Evolutionary conservation across 208 protist species (phyloP).

Genomic region (Willaertia magna): DNA sequence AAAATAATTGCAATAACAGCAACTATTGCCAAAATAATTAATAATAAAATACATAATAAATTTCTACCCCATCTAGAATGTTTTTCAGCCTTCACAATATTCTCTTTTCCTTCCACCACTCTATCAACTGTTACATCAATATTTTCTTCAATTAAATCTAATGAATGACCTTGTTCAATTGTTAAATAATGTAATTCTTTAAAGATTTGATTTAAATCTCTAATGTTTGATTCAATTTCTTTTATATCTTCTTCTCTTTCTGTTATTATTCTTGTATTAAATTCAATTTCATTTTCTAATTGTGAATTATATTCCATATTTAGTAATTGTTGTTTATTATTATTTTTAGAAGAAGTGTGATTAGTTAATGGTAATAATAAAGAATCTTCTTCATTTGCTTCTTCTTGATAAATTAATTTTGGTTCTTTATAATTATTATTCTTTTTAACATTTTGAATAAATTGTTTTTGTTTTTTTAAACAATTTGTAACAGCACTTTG

Average conservation of each 20-base stretch:
- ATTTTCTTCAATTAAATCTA: background rate
- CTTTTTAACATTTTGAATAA: background rate
- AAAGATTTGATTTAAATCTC: background rate
- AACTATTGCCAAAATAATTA: background rate
- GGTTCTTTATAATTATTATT: background rate
- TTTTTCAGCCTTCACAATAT: background rate
- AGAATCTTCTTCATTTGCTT: no score
- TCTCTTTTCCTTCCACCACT: background rate
- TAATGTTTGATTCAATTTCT: background rate
- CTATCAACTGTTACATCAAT: background rate
- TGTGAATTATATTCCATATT: background rate
- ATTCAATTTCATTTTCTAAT: background rate
- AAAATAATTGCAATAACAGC: background rate
- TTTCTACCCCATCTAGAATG: background rate
- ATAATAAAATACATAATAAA: background rate
- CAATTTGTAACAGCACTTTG: background rate
- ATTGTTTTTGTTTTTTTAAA: background rate
- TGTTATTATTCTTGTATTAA: background rate
- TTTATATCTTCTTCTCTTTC: conserved; percentile 2
- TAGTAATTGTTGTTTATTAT: no score
- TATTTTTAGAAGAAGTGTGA: no score
- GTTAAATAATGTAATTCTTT: background rate
- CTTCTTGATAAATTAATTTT: no score
- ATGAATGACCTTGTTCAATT: background rate
- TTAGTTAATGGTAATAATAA: no score